phyloP scores from a whole-genome alignment of 768 basidiomycete genomes.

The Kwoniella sp. region DNA sequence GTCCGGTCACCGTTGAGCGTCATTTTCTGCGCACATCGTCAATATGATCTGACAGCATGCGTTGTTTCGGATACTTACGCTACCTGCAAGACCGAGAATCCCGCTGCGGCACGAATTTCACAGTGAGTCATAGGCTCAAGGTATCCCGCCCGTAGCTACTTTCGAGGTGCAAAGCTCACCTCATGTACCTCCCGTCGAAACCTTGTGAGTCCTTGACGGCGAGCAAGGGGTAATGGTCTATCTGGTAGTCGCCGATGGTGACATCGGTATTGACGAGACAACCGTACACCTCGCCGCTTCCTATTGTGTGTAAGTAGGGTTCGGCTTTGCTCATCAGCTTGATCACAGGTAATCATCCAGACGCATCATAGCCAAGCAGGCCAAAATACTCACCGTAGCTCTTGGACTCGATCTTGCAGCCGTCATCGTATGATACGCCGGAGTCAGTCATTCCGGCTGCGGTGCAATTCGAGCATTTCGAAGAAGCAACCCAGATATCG shows the following conservation, averaged over 20 bases:
- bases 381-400: conserved; percentile 8
- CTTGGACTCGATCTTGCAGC: conserved; percentile 5
- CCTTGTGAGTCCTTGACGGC: conserved; percentile 4
- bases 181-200: conserved; percentile 13
- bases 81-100: conserved; percentile 12
- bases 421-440: neutral
- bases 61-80: neutral
- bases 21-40: neutral
- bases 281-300: conserved; percentile 10
- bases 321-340: neutral
- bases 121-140: no score
- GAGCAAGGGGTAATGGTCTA: conserved; percentile 6
- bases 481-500: conserved; percentile 15
- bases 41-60: neutral
- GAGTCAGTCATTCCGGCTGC: conserved; percentile 2
- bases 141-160: neutral
- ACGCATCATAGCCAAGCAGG: neutral
- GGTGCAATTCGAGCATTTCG: conserved; percentile 6
- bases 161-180: neutral
- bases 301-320: neutral
- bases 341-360: no score
- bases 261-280: conserved; percentile 15
- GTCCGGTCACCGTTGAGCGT: conserved; percentile 5
- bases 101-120: conserved; percentile 4
- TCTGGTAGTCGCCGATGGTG: conserved; percentile 1